These are phyloP conservation scores for Diaporthe ampelina DNA, from an alignment of 2,329 filamentous ascomycete genomes.

Conservation along the genomic window DNA sequence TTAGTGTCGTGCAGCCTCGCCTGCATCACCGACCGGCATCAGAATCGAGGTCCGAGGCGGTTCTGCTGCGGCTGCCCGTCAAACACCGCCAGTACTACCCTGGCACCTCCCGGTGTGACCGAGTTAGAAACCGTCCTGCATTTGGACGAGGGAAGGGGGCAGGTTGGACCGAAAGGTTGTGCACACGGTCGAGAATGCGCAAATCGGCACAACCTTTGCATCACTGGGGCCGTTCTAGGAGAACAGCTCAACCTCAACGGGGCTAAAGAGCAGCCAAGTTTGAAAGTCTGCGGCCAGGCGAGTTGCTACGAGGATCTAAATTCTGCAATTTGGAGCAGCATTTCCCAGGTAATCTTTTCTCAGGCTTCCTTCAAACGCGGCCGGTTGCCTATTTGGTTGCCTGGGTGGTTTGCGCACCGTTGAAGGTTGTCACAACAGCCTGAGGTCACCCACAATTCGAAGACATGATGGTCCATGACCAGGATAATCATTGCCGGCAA, in stretches of 20 bases:
- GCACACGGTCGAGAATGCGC: slow-evolving; percentile 8
- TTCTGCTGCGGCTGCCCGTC: neutral
- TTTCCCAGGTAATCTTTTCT: neutral
- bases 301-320: neutral
- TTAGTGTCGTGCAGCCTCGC: slow-evolving; percentile 6
- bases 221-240: neutral
- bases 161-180: neutral
- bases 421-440: neutral
- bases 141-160: neutral
- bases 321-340: neutral
- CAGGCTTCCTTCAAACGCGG: neutral
- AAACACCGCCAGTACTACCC: neutral
- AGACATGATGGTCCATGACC: neutral
- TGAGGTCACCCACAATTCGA: no score
- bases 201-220: neutral
- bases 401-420: neutral
- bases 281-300: neutral
- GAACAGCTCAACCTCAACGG: neutral
- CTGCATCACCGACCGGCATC: neutral
- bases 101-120: neutral
- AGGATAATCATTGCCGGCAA: neutral
- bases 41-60: neutral
- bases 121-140: neutral
- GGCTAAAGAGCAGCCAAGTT: neutral
- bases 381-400: neutral